Base-by-base conservation (phyloP, 495 filamentous ascomycete genomes). In the Penicillium chermesinum region DNA sequence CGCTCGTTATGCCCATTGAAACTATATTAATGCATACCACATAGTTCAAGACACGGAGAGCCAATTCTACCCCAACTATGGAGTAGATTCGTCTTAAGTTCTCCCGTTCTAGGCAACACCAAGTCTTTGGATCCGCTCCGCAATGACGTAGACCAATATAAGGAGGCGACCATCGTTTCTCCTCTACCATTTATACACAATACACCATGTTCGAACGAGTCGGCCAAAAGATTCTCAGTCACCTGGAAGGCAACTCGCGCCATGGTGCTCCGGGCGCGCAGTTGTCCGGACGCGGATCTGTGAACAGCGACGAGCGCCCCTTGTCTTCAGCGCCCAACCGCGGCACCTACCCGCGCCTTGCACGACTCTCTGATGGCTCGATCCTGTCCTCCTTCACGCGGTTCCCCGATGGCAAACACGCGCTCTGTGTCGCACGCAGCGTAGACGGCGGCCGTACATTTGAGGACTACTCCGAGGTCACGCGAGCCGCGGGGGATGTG, bases 401-500 rank as follows among this genome's bases (percentile, higher is more conserved):
- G 0, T 65, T 64, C 46, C 64, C 63, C 1, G 63, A 59, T 16
- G 46, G 51, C 6, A 41, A 60, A 14, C 62, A 61, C 2, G 52
- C 63, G 7, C 59, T 75, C 0, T 55, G 57, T 32, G 57, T 75
- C 13, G 59, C 62, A 7, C 54, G 53, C 33, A 72, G 69, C 48
- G 66, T 54, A 18, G 72, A 75, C 46, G 58, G 55, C 19, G 69
- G 64, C 34, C 61, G 46, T 20, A 60, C 53, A 17, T 75, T 72
- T 38, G 50, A 57, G 33, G 57, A 66, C 32, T 61, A 59, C 21
- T 59, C 59, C 10, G 72, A 75, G 40, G 64, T 73, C 12, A 66
- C 62, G 1, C 65, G 67, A 0, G 64, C 59, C 2, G 48, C 46
- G 3, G 68, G 69, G 21, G 81, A 85, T 49, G 64, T 82, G 30